A percentile compares a stretch with the other conserved stretches of the same genome.
Conservation (phyloP, 192 early-diverging fungal species). For the Umbelopsis isabellina region DNA sequence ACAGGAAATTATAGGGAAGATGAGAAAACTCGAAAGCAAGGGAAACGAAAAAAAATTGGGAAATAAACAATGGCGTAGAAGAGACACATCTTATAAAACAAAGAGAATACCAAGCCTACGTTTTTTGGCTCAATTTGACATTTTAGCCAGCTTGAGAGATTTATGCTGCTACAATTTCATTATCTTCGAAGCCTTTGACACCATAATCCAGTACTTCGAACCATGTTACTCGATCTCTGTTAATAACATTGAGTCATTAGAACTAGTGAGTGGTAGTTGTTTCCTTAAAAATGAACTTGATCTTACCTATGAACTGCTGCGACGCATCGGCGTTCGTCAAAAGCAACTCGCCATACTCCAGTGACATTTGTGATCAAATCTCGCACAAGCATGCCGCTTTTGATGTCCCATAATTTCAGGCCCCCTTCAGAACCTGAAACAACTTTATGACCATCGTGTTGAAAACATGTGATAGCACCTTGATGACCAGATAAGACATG, state of each 20-base stretch:
- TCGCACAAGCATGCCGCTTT: conserved; percentile 78
- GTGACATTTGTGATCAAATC: conserved; percentile 81
- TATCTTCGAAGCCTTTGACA: conserved; percentile 59
- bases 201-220: conserved; percentile 88
- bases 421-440: conserved; percentile 94
- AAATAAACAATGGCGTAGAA: too few species aligned
- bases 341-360: conserved; percentile 94
- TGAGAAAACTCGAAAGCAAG: too few species aligned
- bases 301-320: conserved; percentile 71
- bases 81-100: too few species aligned
- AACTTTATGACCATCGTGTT: conserved; percentile 91
- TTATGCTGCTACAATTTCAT: conserved; percentile 28
- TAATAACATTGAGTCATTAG: neutral
- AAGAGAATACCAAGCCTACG: too few species aligned
- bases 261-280: neutral
- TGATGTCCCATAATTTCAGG: conserved; percentile 97
- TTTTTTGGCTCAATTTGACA: too few species aligned
- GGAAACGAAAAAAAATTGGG: too few species aligned
- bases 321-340: conserved; percentile 86
- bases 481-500: conserved; percentile 76
- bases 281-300: neutral
- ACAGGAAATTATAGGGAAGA: too few species aligned
- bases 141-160: too few species aligned
- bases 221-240: conserved; percentile 59
- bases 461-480: conserved; percentile 97